These are phyloP conservation scores for Enterospora canceri DNA, from an alignment of 371 early-diverging fungal species.

Conservation along the genomic window DNA sequence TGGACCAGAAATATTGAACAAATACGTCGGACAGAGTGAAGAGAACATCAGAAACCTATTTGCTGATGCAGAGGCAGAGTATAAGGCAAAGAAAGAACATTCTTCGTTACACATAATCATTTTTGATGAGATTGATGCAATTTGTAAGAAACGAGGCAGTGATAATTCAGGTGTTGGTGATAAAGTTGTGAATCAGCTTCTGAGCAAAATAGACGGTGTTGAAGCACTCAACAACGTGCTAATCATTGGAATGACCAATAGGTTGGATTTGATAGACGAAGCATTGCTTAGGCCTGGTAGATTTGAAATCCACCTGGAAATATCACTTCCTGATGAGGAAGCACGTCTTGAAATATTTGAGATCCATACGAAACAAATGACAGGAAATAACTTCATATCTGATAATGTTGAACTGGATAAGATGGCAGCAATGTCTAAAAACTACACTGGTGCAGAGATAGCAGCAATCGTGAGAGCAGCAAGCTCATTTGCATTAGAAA, in stretches of 20 bases:
- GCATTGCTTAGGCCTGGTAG: constrained; percentile 59
- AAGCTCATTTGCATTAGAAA: constrained; percentile 90
- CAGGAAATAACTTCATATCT: constrained; percentile 68
- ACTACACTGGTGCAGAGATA: constrained; percentile 98
- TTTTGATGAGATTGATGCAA: constrained; percentile 98
- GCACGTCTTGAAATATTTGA: constrained; percentile 69
- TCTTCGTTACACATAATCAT: constrained; percentile 89
- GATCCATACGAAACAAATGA: constrained; percentile 73
- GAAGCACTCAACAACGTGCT: constrained; percentile 56
- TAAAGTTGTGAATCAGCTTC: constrained; percentile 91
- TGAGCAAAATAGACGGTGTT: constrained; percentile 67
- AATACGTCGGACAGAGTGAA: constrained; percentile 96
- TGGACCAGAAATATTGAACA: constrained; percentile 91
- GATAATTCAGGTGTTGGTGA: constrained; percentile 86
- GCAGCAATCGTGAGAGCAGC: constrained; percentile 89
- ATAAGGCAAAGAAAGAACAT: constrained; percentile 79
- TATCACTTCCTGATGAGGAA: constrained; percentile 62
- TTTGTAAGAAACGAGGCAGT: constrained; percentile 91
- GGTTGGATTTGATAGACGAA: constrained; percentile 57
- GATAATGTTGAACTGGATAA: constrained; percentile 73
- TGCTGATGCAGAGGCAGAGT: constrained; percentile 80
- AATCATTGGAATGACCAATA: constrained; percentile 58
- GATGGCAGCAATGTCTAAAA: constrained; percentile 78
- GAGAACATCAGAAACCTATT: constrained; percentile 94
- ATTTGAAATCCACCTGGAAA: constrained; percentile 58